Evolutionary conservation across 1,284 basidiomycete species (phyloP).

Genomic region (Cronartium ribicola): DNA sequence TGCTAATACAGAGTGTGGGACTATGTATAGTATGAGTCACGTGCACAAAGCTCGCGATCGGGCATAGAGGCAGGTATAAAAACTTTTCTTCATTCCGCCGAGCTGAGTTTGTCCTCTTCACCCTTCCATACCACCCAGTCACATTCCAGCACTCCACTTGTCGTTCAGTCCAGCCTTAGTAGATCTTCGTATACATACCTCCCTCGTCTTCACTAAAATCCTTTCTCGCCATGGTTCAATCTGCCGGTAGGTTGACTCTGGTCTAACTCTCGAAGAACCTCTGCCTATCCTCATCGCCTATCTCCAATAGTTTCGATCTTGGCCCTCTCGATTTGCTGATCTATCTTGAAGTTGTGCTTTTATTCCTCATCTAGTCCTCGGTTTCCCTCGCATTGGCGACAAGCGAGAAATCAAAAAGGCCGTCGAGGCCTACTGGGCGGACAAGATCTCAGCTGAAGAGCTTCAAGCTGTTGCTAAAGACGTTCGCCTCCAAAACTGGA

Average conservation of each 20-base stretch:
- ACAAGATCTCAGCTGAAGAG: slow-evolving; percentile 82
- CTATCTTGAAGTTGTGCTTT: background rate
- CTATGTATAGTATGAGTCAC: too few relatives aligned
- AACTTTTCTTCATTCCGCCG: background rate
- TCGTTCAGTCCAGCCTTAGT: too few relatives aligned
- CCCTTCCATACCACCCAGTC: too few relatives aligned
- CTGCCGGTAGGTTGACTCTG: slow-evolving; percentile 17
- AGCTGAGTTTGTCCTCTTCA: background rate
- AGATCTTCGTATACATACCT: background rate
- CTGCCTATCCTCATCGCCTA: too few relatives aligned
- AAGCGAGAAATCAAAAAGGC: slow-evolving; percentile 99
- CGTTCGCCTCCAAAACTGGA: slow-evolving; percentile 87
- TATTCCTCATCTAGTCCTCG: slow-evolving; percentile 61
- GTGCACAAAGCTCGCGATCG: background rate
- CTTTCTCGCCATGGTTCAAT: slow-evolving; percentile 26
- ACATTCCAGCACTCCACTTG: background rate
- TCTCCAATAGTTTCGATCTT: background rate
- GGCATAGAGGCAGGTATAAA: background rate
- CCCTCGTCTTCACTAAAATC: background rate
- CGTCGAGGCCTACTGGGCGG: slow-evolving; percentile 93
- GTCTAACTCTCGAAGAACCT: too few relatives aligned
- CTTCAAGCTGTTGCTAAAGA: slow-evolving; percentile 83
- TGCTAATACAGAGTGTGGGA: too few relatives aligned
- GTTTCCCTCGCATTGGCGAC: slow-evolving; percentile 94
- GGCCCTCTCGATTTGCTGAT: background rate